Evolutionary conservation across 257 asterid genomes (phyloP).

Genomic region (Anisodus acutangulus): DNA sequence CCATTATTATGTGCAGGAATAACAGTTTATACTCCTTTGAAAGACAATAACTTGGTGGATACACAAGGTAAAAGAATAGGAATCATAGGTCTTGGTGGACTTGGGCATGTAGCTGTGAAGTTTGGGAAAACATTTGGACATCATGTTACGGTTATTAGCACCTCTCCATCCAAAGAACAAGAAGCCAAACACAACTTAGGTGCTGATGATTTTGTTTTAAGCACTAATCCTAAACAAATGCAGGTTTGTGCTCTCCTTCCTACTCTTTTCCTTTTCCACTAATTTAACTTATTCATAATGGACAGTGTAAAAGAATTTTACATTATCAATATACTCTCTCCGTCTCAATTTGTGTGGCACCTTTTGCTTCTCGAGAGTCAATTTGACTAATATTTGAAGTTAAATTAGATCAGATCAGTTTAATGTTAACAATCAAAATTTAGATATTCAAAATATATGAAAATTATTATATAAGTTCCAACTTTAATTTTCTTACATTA

Average conservation of each 20-base stretch:
- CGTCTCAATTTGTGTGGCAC: too few relatives aligned
- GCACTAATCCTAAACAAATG: conserved; percentile 66
- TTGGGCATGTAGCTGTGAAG: conserved; percentile 84
- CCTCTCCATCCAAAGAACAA: conserved; percentile 79
- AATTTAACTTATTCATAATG: too few relatives aligned
- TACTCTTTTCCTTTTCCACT: neutral
- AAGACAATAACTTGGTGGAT: conserved; percentile 60
- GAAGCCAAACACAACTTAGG: conserved; percentile 72
- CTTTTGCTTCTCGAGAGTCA: too few relatives aligned
- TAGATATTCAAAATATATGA: too few relatives aligned
- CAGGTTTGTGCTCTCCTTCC: conserved; percentile 42
- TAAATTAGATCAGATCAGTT: too few relatives aligned
- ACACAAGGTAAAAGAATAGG: conserved; percentile 59
- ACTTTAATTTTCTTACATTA: too few relatives aligned
- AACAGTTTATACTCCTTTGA: conserved; percentile 70
- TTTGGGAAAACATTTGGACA: conserved; percentile 84
- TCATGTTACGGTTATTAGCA: conserved; percentile 79
- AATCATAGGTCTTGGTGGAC: conserved; percentile 75
- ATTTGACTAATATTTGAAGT: too few relatives aligned
- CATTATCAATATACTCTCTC: too few relatives aligned
- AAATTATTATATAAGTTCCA: too few relatives aligned
- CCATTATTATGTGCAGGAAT: conserved; percentile 83
- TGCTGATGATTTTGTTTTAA: conserved; percentile 78
- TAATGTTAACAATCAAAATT: too few relatives aligned
- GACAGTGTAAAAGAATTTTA: too few relatives aligned